These are phyloP conservation scores for Blastomyces silverae DNA, from an alignment of 2,329 filamentous ascomycete genomes.

Conservation along the genomic window DNA sequence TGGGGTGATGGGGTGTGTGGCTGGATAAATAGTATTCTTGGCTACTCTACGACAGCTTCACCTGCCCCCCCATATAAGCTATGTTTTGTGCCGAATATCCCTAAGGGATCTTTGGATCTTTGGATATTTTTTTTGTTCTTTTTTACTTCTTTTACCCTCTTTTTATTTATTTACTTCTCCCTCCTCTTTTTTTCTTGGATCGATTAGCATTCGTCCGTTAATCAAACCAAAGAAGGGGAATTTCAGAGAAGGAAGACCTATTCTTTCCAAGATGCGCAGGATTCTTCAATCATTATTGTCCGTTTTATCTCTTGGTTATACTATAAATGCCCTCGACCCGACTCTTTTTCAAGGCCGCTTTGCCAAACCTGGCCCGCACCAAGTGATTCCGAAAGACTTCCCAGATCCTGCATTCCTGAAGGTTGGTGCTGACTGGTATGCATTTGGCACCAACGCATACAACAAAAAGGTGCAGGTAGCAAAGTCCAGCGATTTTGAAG, in stretches of 20 bases:
- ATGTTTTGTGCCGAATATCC: too few species aligned
- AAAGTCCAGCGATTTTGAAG: constrained; percentile 43
- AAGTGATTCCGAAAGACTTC: constrained; percentile 35
- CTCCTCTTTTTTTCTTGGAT: not conserved
- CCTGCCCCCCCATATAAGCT: too few species aligned
- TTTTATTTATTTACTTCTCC: not conserved
- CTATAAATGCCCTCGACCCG: not conserved
- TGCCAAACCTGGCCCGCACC: not conserved
- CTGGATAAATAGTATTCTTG: too few species aligned
- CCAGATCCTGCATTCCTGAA: constrained; percentile 45
- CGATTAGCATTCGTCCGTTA: too few species aligned
- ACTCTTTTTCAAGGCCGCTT: not conserved
- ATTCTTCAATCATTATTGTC: not conserved
- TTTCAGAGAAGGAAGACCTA: not conserved
- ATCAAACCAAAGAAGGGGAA: not conserved
- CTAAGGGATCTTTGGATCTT: too few species aligned
- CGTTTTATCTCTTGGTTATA: not conserved
- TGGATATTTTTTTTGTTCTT: too few species aligned
- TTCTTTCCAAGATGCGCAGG: not conserved
- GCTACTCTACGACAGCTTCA: too few species aligned
- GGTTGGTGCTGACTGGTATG: constrained; percentile 48
- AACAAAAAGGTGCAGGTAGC: constrained; percentile 52
- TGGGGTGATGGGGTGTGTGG: not conserved
- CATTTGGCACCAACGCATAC: constrained; percentile 51
- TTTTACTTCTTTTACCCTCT: too few species aligned